A percentile compares a stretch with the other conserved stretches of the same genome.
These are phyloP conservation scores for Piromyces finnis DNA, from an alignment of 192 early-diverging fungal species.

Conservation along the genomic window DNA sequence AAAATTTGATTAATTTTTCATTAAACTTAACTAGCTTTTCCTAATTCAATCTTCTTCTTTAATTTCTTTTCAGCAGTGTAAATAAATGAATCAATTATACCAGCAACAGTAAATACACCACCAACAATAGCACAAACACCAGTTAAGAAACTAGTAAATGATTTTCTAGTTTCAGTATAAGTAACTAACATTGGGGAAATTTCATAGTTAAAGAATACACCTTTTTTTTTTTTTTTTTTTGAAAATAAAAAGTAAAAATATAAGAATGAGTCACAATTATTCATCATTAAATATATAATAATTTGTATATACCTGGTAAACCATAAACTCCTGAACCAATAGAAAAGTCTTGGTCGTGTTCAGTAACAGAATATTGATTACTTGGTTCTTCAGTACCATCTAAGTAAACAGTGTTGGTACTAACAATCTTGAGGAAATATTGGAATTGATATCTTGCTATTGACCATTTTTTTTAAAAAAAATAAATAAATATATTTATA, in stretches of 20 bases:
- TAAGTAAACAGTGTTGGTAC: slow-evolving; percentile 56
- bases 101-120: slow-evolving; percentile 88
- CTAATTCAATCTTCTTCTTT: slow-evolving; percentile 60
- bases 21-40: slow-evolving; percentile 40
- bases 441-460: neutral
- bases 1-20: too few species aligned
- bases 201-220: slow-evolving; percentile 84
- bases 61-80: slow-evolving; percentile 69
- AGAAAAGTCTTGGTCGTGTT: slow-evolving; percentile 30
- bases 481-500: too few species aligned
- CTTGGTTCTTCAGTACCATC: slow-evolving; percentile 52
- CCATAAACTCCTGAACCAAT: neutral
- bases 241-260: too few species aligned
- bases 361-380: slow-evolving; percentile 90
- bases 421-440: slow-evolving; percentile 74
- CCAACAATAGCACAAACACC: slow-evolving; percentile 82
- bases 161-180: slow-evolving; percentile 59
- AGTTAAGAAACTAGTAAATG: slow-evolving; percentile 77
- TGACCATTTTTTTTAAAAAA: too few species aligned
- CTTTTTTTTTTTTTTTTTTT: slow-evolving; percentile 13
- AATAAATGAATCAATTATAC: slow-evolving; percentile 69
- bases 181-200: slow-evolving; percentile 93
- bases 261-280: neutral
- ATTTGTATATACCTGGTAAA: slow-evolving; percentile 2
- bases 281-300: neutral